These are phyloP conservation scores for Ambrosia trifida DNA, from an alignment of 129 eudicot species.

Conservation along the genomic window DNA sequence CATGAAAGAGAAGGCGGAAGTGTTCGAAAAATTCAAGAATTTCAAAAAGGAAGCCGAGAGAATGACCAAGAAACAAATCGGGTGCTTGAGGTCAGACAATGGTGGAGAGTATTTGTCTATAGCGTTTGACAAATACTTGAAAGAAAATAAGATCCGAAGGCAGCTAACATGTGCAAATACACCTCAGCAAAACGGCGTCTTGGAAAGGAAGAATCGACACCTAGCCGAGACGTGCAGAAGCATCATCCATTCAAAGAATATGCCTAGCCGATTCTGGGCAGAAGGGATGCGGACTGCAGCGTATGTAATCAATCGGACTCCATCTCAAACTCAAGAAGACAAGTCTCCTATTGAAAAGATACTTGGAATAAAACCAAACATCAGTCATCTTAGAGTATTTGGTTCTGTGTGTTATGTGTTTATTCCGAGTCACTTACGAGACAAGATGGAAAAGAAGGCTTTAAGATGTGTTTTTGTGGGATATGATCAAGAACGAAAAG, in stretches of 20 bases:
- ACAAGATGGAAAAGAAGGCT: not conserved
- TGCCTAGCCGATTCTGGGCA: not conserved
- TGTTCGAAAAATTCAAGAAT: not conserved
- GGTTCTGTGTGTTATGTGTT: not conserved
- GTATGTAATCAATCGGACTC: not conserved
- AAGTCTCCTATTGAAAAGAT: not conserved
- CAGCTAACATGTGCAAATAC: not conserved
- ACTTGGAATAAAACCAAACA: no score
- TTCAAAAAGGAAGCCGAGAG: not conserved
- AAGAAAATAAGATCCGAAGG: not conserved
- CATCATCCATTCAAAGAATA: not conserved
- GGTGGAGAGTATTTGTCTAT: not conserved
- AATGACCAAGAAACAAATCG: not conserved
- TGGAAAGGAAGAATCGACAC: not conserved
- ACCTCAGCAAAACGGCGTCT: not conserved
- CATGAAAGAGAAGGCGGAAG: not conserved
- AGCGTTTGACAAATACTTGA: not conserved
- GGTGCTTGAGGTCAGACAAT: not conserved
- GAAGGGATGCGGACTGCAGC: not conserved
- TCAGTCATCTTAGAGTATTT: not conserved
- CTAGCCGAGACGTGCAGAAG: not conserved
- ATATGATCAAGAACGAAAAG: not conserved
- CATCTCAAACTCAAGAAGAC: not conserved
- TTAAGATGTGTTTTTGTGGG: not conserved
- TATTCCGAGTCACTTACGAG: not conserved